Evolutionary conservation across 129 eudicot genomes (phyloP), one percentile per base, ranked within the genome.

Genomic region (Gnaphalium uliginosum): DNA sequence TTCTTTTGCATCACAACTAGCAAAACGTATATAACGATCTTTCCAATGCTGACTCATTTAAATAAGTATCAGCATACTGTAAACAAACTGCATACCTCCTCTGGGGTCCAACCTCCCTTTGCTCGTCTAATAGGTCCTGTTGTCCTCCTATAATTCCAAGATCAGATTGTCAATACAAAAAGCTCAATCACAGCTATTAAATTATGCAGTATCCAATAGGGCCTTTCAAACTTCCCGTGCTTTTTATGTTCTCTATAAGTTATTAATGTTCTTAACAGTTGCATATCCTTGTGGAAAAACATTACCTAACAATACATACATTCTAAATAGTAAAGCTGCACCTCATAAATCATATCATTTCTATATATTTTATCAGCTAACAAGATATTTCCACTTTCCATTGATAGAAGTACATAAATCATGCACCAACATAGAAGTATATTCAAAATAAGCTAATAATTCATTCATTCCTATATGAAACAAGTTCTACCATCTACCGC

Each of bases 71-170:
- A 46, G 76, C 33, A 43, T 39, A 62, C 24, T 50, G 32, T 72
- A 79, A 64, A 46, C 19, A 70, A 61, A 68, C 14, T 26, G 29
- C 86, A 77, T 84, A 94, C 99, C 97, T 94, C 99, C 83, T 91
- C 94, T 32, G 90, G 93, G 13, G 99, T 94, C 99, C 99, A 94
- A 54, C 99, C 97, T 24, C 99, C 97, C 82, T 94, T 94, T 72
- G 99, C 97, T 86, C 97, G 86, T 76, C 99, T 89, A 60, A 91
- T 91, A 15, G 99, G 99, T 25, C 99, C 99, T 58, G 84, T 87
- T 21, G 89, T 93, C 85, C 96, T 86, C 88, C 99, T 94, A 84
- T 41, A 86, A 81, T 71, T 50, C 71, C 67, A 65, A 69, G 33
- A 66, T 23, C 58, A 73, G 59, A 73, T 72, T 43, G 54, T 79